Evolutionary conservation across 1,139 yeast genomes (phyloP), one percentile per base, ranked within the genome.

Genomic region (Meyerozyma carpophila): DNA sequence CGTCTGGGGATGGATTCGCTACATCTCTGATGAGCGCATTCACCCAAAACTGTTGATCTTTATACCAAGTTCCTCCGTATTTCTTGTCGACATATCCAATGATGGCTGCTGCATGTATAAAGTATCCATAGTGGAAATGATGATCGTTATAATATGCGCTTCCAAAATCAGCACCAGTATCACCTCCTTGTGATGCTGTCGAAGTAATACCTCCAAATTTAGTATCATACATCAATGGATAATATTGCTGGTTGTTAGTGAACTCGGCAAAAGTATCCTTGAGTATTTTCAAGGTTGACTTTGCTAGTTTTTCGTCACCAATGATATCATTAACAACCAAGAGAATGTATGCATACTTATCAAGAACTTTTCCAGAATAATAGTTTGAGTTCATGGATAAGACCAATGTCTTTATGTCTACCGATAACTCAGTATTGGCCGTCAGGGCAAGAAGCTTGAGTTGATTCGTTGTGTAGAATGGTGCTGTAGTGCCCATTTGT

Each of bases 101-200:
- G 40, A 84, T 73, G 3, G 94, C 93, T 8, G 91, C 90, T 8
- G 93, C 84, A 54, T 84, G 90, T 43, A 86, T 73, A 54, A 77
- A 77, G 63, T 85, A 85, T 21, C 93, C 91, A 58, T 83, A 85
- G 56, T 86, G 93, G 79, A 84, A 85, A 57, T 85, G 93, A 56
- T 60, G 93, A 61, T 85, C 93, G 53, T 84, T 85, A 63, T 85
- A 85, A 62, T 76, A 81, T 13, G 84, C 75, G 51, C 81, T 68
- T 25, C 93, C 94, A 58, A 65, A 86, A 36, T 61, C 64, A 8
- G 54, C 57, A 32, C 53, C 52, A 37, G 54, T 44, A 43, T 80
- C 77, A 41, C 78, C 77, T 32, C 70, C 68, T 48, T 77, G 70
- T 31, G 76, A 61, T 18, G 84, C 82, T 27, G 81, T 66, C 1